These are phyloP conservation scores for Epicoccum sorghinum DNA, from an alignment of 2,329 filamentous ascomycete genomes.

Conservation along the genomic window DNA sequence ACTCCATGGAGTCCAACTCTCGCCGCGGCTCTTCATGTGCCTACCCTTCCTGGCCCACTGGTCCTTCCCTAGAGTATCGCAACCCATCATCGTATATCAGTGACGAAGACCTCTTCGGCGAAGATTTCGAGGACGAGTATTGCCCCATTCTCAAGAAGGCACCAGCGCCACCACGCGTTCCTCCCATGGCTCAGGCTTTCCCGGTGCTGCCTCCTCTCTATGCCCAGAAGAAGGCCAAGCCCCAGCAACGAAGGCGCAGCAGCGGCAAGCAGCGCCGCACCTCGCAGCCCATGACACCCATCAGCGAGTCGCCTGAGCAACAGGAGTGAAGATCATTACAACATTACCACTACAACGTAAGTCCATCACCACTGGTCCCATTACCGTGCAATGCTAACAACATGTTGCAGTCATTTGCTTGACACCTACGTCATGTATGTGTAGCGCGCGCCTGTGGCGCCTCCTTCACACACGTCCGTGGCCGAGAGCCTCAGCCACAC, in stretches of 20 bases:
- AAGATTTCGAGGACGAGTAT: conserved; percentile 44
- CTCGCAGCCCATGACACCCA: conserved; percentile 52
- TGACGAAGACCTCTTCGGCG: conserved; percentile 50
- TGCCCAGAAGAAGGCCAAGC: conserved; percentile 50
- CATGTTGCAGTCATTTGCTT: conserved; percentile 22
- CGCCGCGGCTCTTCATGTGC: conserved; percentile 46
- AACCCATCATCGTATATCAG: conserved; percentile 51
- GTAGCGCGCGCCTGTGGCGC: conserved; percentile 20
- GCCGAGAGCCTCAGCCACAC: conserved; percentile 3
- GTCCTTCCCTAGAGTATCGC: conserved; percentile 45
- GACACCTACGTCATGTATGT: conserved; percentile 19
- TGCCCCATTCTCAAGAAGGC: conserved; percentile 47
- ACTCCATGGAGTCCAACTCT: conserved; percentile 36
- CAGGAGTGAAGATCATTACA: conserved; percentile 38
- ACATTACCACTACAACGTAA: conserved; percentile 20
- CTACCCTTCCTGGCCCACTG: conserved; percentile 50
- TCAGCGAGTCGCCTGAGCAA: conserved; percentile 49
- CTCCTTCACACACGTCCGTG: conserved; percentile 15
- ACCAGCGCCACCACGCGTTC: conserved; percentile 48
- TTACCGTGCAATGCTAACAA: conserved; percentile 21
- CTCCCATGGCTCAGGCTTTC: conserved; percentile 43
- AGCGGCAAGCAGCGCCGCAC: conserved; percentile 48
- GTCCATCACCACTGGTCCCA: conserved; percentile 13
- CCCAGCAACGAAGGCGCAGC: conserved; percentile 45
- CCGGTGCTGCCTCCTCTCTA: conserved; percentile 49